Evolutionary conservation across 768 basidiomycete species (phyloP), one percentile per base, ranked within the genome.

Genomic region (Mycena galopus): DNA sequence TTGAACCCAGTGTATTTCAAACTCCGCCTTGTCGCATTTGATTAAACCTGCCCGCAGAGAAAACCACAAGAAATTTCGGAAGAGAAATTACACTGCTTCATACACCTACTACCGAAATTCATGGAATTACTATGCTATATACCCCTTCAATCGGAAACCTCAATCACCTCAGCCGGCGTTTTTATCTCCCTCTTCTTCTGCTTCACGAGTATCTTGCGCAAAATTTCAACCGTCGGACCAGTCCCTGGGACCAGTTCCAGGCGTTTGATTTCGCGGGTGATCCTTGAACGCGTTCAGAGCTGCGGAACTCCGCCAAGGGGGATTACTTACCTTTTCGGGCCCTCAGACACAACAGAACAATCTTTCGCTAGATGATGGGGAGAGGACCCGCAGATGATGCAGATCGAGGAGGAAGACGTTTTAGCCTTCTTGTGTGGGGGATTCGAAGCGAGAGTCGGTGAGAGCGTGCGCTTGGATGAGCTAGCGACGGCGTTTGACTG

Each of bases 291-390:
- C 21, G 65, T 61, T 69, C 21, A 42, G 66, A 50, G 17, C 37
- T 10, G 50, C 61, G 35, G 37, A 37, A 53, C 32, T 33, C 29
- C 39, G 64, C 27, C 47, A 55, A 50, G 27, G 19, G 53, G 19
- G 53, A 35, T 21, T 11, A 21, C 58, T 55, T 73, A 92, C 93
- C 88, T 91, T 66, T 83, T 80, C 1, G 88, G 82, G 2, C 92
- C 93, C 63, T 84, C 82, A 8, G 70, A 71, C 3, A 92, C 85
- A 27, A 88, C 76, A 19, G 91, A 88, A 76, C 94, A 95, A 30
- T 86, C 84, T 77, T 88, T 85, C 12, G 88, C 72, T 25, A 83
- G 70, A 78, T 92, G 91, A 47, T 81, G 78, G 47, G 86, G 81
- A 4, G 80, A 72, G 32, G 73, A 74, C 51, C 79, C 81, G 70